Base-by-base conservation (phyloP, 2,329 filamentous ascomycete species). In the Pseudopyrenochaeta lycopersici region DNA sequence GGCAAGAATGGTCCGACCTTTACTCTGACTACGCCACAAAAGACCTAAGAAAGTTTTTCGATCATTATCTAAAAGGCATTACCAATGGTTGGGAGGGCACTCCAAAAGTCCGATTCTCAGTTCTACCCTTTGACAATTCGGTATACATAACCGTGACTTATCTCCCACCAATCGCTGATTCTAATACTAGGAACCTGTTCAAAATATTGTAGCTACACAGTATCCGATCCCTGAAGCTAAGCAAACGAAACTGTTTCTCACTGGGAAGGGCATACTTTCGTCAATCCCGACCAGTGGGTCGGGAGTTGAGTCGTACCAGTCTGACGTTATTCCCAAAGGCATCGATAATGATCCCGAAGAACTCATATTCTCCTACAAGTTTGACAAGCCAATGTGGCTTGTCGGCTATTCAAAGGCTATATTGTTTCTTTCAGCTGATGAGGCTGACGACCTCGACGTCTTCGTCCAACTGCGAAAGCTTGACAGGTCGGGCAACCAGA, bases 21-120 rank as follows among this genome's bases (percentile, higher is more conserved):
- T 60, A 54, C 36, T 11, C 40, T 7, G 30, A 45, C 4, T 10
- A 49, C 7, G 31, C 35, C n/a, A 54, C 44, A 5, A 39, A 56
- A 33, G 51, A 60, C 12, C 39, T 60, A 1, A 15, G 20, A 3
- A 21, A 43, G 21, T 83, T 81, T 64, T 82, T 82, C 49, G 80
- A 82, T 49, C 65, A 60, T 3, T 83, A 78, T 52, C 66, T 82
- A 14, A 79, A 78, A 32, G 76, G 68, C 0, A 66, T 68, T 1
- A 52, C 77, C 1, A 83, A 82, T 48, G 78, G 61, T 14, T 82
- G 78, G 78, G 77, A 81, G 49, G 66, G 73, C 36, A 83, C 80
- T 0, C 79, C 80, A 1, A 68, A 66, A 30, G 76, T 82, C 1
- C 72, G 80, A 6, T 76, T 73, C 66, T 71, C 77, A 1, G 62